phyloP scores from a whole-genome alignment of 768 basidiomycete genomes.

The Suillus weaverae region DNA sequence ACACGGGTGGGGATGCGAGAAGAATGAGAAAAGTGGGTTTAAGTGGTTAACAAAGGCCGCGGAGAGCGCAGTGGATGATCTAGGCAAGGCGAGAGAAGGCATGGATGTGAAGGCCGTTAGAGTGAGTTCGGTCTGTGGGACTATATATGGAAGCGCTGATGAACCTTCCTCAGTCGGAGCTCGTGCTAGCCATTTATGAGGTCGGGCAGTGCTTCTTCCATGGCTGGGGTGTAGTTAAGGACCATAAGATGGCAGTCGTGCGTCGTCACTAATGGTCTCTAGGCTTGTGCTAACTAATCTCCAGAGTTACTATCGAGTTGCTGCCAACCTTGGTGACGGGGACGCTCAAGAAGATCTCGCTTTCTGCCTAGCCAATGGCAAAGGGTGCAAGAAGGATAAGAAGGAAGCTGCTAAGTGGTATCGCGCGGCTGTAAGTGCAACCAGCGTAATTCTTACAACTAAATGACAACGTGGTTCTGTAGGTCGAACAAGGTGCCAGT shows the following conservation, averaged over 20 bases:
- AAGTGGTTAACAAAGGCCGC: constrained; percentile 83
- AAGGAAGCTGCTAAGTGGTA: constrained; percentile 90
- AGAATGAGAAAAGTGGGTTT: constrained; percentile 79
- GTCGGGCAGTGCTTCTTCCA: constrained; percentile 92
- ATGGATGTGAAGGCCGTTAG: constrained; percentile 55
- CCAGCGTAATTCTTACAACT: not conserved
- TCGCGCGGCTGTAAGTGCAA: constrained; percentile 66
- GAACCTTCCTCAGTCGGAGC: constrained; percentile 54
- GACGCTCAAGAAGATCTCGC: constrained; percentile 88
- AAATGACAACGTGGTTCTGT: constrained; percentile 6
- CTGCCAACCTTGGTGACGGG: constrained; percentile 79
- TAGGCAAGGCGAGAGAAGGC: constrained; percentile 62
- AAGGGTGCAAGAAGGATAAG: constrained; percentile 86
- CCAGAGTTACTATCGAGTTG: constrained; percentile 82
- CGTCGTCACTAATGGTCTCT: constrained; percentile 27
- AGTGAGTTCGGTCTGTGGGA: constrained; percentile 32
- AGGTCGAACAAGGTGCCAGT: constrained; percentile 73
- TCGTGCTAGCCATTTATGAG: constrained; percentile 88
- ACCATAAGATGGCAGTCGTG: constrained; percentile 88
- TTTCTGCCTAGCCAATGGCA: constrained; percentile 84
- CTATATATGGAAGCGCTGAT: not conserved
- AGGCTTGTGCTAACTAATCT: constrained; percentile 3
- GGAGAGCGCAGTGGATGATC: constrained; percentile 73
- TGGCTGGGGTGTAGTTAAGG: constrained; percentile 86
- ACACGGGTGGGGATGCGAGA: constrained; percentile 85